phyloP scores from a whole-genome alignment of 768 basidiomycete species.

The Pisolithus albus region DNA sequence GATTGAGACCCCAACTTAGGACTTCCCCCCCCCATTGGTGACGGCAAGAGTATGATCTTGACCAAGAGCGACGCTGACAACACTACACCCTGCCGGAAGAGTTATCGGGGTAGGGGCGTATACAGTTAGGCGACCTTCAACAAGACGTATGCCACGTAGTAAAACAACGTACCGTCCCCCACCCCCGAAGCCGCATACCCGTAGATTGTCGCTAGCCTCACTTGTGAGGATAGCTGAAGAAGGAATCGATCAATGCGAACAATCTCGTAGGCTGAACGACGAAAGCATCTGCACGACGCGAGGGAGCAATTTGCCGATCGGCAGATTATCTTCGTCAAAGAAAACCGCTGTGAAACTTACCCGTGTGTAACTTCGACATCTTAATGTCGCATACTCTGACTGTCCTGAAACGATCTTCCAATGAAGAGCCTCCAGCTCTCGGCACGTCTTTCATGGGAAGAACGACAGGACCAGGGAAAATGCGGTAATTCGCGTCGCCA shows the following conservation, averaged over 20 bases:
- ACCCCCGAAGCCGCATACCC: constrained; percentile 84
- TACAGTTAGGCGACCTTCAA: constrained; percentile 43
- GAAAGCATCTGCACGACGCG: too few species aligned
- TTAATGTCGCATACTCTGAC: constrained; percentile 56
- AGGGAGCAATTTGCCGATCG: too few species aligned
- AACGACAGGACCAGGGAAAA: constrained; percentile 69
- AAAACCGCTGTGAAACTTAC: constrained; percentile 35
- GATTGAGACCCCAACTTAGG: constrained; percentile 85
- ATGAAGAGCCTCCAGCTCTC: constrained; percentile 9
- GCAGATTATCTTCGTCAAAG: background rate
- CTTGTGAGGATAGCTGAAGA: constrained; percentile 55
- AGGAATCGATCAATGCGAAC: background rate
- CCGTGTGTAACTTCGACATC: constrained; percentile 91
- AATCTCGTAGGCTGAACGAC: too few species aligned
- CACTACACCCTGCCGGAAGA: constrained; percentile 43
- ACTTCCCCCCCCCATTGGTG: constrained; percentile 76
- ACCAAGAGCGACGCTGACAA: constrained; percentile 71
- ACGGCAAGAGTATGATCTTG: constrained; percentile 93
- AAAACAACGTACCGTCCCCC: constrained; percentile 56
- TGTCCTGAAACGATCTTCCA: constrained; percentile 52
- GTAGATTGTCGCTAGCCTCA: constrained; percentile 66
- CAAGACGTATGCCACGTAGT: background rate
- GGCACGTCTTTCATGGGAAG: constrained; percentile 27
- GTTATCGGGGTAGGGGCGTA: constrained; percentile 58
- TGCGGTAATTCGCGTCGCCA: constrained; percentile 71